Evolutionary conservation across 2,329 filamentous ascomycete species (phyloP).

Genomic region (Fusarium continuum): DNA sequence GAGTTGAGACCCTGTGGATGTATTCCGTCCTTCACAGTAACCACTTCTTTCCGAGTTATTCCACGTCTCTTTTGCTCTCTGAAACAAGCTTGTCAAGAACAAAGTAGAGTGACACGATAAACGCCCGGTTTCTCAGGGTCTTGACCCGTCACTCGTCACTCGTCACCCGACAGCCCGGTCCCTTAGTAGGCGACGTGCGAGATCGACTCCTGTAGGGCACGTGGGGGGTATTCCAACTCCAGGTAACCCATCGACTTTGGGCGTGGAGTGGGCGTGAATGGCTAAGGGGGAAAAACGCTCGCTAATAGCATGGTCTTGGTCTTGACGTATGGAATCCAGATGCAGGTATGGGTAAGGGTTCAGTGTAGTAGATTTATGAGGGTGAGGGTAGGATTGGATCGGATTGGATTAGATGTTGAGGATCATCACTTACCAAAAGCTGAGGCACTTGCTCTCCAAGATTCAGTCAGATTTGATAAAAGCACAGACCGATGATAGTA

Average conservation of each 20-base stretch:
- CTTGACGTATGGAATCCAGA: conserved; percentile 13
- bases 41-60: conserved; percentile 13
- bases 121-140: conserved; percentile 27
- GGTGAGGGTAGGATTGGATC: conserved; percentile 10
- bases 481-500: conserved; percentile 22
- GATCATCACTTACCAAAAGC: conserved; percentile 33
- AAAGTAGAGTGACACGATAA: conserved; percentile 40
- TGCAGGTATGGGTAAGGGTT: conserved; percentile 18
- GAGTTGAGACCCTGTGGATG: conserved; percentile 27
- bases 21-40: conserved; percentile 12
- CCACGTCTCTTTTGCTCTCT: conserved; percentile 16
- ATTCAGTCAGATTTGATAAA: conserved; percentile 2
- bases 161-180: conserved; percentile 36
- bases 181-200: conserved; percentile 26
- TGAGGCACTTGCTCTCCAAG: conserved; percentile 27
- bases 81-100: conserved; percentile 27
- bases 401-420: conserved; percentile 21
- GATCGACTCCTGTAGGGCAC: conserved; percentile 38
- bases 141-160: conserved; percentile 25
- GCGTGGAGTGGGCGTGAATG: conserved; percentile 21
- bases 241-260: conserved; percentile 14
- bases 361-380: conserved; percentile 25
- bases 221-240: conserved; percentile 36
- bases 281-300: background rate
- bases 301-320: conserved; percentile 2